Evolutionary conservation across 208 protist genomes (phyloP), one percentile per base, ranked within the genome.

Genomic region (Leishmania major): DNA sequence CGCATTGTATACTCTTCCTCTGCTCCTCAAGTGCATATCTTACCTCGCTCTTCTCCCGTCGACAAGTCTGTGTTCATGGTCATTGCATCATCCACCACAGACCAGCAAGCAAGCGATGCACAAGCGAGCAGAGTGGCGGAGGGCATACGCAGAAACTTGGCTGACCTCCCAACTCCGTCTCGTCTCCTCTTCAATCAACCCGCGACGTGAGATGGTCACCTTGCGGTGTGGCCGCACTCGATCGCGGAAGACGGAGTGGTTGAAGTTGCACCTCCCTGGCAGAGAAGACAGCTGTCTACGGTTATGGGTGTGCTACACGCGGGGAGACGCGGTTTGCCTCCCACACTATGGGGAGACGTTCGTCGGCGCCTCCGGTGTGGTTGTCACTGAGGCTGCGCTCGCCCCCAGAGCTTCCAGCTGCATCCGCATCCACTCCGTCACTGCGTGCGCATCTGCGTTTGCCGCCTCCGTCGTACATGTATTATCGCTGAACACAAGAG

Each of bases 401-500:
- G 51, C 22, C 75, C n/a, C 40, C 64, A 69, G 11, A 22, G 62
- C 10, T 35, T 72, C 28, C 69, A 71, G 72, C 53, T 73, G 28
- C 49, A 25, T 37, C 37, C 57, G 49, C 82, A 86, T 40, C 62
- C 37, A 72, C 43, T 79, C 55, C 17, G 60, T 11, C 49, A 64
- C 43, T 8, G 15, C 64, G 6, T 74, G 31, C 19, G 43, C 66
- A 3, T 43, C 66, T 10, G 51, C 25, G 1, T 3, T 40, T 1
- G 43, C 25, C 4, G 22, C 11, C 35, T 19, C 7, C 3, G 75
- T 75, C 10, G 72, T 70, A 66, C 72, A 80, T 28, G 53, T 66
- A 19, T 86, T 66, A 19, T 86, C 82, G 6, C 17, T 69, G 80
- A 80, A 84, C 6, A 84, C 75, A 77, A 88, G 80, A 73, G 47